Percentiles rank a stretch among this genome's conserved stretches.
These are phyloP conservation scores for Cudoniella acicularis DNA, from an alignment of 495 filamentous ascomycete genomes.

Conservation along the genomic window DNA sequence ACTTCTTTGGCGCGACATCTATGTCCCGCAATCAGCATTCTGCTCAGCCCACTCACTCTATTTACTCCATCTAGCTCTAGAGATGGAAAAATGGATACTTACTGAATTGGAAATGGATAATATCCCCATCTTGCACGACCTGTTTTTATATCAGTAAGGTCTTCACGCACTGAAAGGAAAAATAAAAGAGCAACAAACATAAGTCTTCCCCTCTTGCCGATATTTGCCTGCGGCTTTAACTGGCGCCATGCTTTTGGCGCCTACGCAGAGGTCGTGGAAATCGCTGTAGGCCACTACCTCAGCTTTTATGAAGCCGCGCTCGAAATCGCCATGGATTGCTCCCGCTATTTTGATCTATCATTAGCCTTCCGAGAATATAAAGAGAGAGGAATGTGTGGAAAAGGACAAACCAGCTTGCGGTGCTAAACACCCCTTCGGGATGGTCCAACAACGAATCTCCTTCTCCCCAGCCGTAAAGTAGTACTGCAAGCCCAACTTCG, in stretches of 20 bases:
- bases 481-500: conserved; percentile 30
- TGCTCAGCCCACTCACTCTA: background rate
- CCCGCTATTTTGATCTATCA: conserved; percentile 10
- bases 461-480: conserved; percentile 37
- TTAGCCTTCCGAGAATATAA: background rate
- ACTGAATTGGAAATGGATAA: conserved; percentile 25
- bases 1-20: conserved; percentile 19
- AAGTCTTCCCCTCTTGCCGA: conserved; percentile 27
- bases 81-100: background rate
- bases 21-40: background rate
- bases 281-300: conserved; percentile 29
- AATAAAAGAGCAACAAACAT: no score
- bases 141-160: no score
- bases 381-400: background rate
- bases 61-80: background rate
- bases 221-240: conserved; percentile 30
- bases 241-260: conserved; percentile 26
- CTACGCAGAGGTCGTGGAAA: conserved; percentile 26
- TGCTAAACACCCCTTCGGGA: conserved; percentile 20
- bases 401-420: conserved; percentile 18
- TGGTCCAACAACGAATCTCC: conserved; percentile 34
- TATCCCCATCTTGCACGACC: conserved; percentile 30
- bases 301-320: conserved; percentile 30
- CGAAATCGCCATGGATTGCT: conserved; percentile 29
- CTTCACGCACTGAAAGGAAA: no score